Evolutionary conservation across 2,329 filamentous ascomycete genomes (phyloP).

Genomic region (Aspergillus niger): DNA sequence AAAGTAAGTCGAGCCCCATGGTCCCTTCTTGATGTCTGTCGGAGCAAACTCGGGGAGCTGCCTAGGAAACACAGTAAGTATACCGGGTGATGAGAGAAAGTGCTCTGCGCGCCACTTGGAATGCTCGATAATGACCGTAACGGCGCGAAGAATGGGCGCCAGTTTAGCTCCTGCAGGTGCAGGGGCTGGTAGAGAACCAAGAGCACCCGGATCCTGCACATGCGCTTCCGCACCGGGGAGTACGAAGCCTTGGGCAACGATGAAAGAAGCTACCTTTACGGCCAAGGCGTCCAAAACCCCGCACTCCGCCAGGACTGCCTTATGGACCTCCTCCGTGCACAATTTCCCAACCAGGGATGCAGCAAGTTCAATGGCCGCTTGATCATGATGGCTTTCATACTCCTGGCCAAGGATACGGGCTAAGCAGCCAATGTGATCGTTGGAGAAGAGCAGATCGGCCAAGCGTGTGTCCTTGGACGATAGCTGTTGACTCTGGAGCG

Average conservation of each 20-base stretch:
- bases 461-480: conserved; percentile 55
- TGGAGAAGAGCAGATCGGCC: conserved; percentile 66
- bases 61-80: conserved; percentile 69
- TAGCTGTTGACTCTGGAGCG: conserved; percentile 56
- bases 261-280: conserved; percentile 69
- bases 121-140: conserved; percentile 73
- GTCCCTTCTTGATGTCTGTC: conserved; percentile 51
- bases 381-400: conserved; percentile 54
- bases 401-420: conserved; percentile 65
- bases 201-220: conserved; percentile 57
- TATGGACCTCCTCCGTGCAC: conserved; percentile 71
- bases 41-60: conserved; percentile 54
- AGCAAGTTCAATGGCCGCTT: conserved; percentile 51
- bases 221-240: conserved; percentile 63
- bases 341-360: conserved; percentile 57
- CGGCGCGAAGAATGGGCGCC: conserved; percentile 72
- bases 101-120: conserved; percentile 78
- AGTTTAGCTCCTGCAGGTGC: conserved; percentile 63
- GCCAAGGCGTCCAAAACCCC: conserved; percentile 80
- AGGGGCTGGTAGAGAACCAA: conserved; percentile 62
- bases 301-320: conserved; percentile 68
- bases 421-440: conserved; percentile 63
- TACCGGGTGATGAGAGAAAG: conserved; percentile 67
- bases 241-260: conserved; percentile 69
- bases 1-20: conserved; percentile 57